Conservation (phyloP, 768 basidiomycete genomes). For the Suillus lakei region DNA sequence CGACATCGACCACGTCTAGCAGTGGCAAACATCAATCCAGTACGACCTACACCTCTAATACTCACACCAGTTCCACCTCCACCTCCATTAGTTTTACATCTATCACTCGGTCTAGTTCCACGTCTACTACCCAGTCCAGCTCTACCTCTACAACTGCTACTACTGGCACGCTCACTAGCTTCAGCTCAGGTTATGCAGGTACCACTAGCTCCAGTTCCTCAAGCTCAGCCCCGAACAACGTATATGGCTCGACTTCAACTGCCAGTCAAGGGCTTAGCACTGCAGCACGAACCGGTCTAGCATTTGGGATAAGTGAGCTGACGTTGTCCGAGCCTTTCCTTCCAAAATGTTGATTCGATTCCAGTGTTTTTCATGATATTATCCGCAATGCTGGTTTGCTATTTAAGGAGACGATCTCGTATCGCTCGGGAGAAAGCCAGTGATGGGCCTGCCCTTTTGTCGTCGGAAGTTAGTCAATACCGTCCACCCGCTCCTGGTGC, state of each 20-base stretch:
- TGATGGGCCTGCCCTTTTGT: slow-evolving; percentile 1
- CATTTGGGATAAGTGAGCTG: slow-evolving; percentile 28
- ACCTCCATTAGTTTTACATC: neutral
- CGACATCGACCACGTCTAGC: slow-evolving; percentile 5
- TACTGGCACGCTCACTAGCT: neutral
- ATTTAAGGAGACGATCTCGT: slow-evolving; percentile 12
- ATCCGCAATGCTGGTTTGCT: slow-evolving; percentile 9
- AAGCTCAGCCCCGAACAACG: slow-evolving; percentile 6
- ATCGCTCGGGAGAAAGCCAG: neutral
- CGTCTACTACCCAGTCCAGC: slow-evolving; percentile 3
- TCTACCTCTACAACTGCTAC: neutral
- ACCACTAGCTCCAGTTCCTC: slow-evolving; percentile 5
- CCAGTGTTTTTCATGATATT: slow-evolving; percentile 11
- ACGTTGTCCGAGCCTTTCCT: neutral
- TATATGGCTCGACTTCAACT: neutral
- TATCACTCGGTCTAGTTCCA: neutral
- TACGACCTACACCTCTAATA: slow-evolving; percentile 1
- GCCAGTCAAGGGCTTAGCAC: slow-evolving; percentile 15
- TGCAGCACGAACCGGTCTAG: slow-evolving; percentile 30
- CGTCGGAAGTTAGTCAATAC: slow-evolving; percentile 12
- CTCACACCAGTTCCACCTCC: neutral
- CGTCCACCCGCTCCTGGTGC: slow-evolving; percentile 2
- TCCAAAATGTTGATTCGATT: neutral
- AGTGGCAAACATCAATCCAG: neutral
- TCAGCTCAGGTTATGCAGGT: slow-evolving; percentile 1